Evolutionary conservation across 441 rosid species (phyloP).

Genomic region (Erodium trifolium): DNA sequence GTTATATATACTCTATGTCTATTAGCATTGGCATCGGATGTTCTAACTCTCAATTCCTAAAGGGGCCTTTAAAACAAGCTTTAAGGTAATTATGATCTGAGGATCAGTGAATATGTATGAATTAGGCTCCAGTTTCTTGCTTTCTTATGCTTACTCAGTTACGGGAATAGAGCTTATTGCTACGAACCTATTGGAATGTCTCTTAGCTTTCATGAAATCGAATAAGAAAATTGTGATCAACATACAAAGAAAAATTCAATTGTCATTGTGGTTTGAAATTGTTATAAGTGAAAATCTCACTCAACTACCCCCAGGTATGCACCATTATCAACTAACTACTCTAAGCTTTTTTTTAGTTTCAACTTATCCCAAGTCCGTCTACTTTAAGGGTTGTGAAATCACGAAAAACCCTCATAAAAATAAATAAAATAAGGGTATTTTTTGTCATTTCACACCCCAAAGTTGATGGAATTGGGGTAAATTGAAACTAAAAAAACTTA

Average conservation of each 20-base stretch:
- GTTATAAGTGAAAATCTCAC: too few species aligned
- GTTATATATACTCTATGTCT: conserved; percentile 13
- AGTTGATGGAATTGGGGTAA: too few species aligned
- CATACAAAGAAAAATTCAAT: neutral
- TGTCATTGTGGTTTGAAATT: neutral
- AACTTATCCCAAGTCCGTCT: too few species aligned
- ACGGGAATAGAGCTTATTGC: neutral
- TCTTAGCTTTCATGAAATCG: neutral
- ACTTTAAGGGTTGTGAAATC: too few species aligned
- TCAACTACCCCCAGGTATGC: too few species aligned
- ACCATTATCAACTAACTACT: too few species aligned
- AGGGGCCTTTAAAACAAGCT: neutral
- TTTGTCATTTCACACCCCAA: too few species aligned
- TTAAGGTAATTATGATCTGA: neutral
- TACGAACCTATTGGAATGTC: neutral
- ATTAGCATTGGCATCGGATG: neutral
- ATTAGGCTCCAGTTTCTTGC: neutral
- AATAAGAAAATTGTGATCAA: neutral
- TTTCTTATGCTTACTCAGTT: neutral
- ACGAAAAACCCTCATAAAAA: too few species aligned
- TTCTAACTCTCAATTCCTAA: neutral
- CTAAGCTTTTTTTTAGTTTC: too few species aligned
- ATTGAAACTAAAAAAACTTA: too few species aligned
- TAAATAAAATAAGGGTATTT: too few species aligned
- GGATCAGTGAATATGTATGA: neutral